Evolutionary conservation across 2,329 filamentous ascomycete genomes (phyloP), one percentile per base, ranked within the genome.

Genomic region (Calonectria honghensis): DNA sequence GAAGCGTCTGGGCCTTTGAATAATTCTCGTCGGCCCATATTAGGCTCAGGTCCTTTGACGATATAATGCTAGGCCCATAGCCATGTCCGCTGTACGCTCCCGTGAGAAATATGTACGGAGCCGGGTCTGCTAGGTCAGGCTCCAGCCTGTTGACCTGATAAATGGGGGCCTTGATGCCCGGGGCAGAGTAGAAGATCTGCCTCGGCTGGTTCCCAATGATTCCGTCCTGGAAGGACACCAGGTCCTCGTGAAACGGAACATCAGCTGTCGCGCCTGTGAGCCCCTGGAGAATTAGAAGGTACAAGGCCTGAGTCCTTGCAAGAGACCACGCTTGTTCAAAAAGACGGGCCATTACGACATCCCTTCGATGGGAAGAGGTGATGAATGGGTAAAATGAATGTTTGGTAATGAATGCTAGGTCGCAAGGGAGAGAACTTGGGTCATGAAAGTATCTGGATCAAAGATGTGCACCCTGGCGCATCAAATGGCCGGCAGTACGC

Each of bases 1-100:
- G 31, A 6, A 50, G 29, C 7, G 50, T 35, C 24, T 35, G 35
- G 0, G 50, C 6, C 16, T 18, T 57, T 5, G 4, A 2, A 24
- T 57, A 68, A 14, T 39, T n/a, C 32, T 68, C 66, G 7, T 68
- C 66, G 13, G 66, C 50, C 66, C 66, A 68, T 31, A 68, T 35
- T 5, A 68, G 50, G 13, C 66, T 68, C 50, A 68, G 66, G 50
- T 68, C 66, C 51, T 48, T 20, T 0, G 66, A 59, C 18, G 66
- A 68, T 16, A 68, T 68, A 13, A 68, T 68, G 50, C 66, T 68
- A 3, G 66, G 66, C 3, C 66, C 66, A 27, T 27, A 45, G n/a
- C 50, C 50, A 3, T 18, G 7, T 29, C 7, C 35, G 35, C 50
- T 35, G 18, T 57, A 57, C 20, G n/a, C 39, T 16, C 66, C 66